Conservation (phyloP, 345 rosid species). For the Salix udensis region DNA sequence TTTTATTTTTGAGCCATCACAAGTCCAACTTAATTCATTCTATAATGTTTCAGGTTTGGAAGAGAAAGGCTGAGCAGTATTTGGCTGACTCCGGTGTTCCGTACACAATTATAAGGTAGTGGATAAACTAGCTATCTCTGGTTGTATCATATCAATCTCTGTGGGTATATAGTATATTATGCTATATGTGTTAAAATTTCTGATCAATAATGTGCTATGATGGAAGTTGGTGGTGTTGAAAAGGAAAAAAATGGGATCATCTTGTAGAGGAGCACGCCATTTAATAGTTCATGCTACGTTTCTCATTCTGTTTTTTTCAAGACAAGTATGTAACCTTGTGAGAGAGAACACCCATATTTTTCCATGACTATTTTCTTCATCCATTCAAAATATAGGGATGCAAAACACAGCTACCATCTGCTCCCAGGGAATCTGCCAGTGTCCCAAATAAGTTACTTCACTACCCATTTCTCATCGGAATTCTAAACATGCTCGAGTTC, state of each 20-base stretch:
- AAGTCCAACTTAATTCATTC: background rate
- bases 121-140: background rate
- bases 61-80: slow-evolving; percentile 99
- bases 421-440: background rate
- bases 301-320: background rate
- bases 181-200: too few relatives aligned
- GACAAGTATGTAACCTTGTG: too few relatives aligned
- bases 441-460: background rate
- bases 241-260: too few relatives aligned
- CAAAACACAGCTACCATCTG: background rate
- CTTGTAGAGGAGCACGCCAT: too few relatives aligned
- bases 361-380: background rate
- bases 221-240: too few relatives aligned
- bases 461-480: background rate
- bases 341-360: too few relatives aligned
- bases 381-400: background rate
- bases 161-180: background rate
- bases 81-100: slow-evolving; percentile 90
- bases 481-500: background rate
- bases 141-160: background rate
- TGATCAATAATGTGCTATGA: too few relatives aligned
- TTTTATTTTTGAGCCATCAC: background rate
- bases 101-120: slow-evolving; percentile 90
- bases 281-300: background rate
- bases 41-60: slow-evolving; percentile 64